Conservation (phyloP, 2,329 filamentous ascomycete species). For the Talaromyces sp. region DNA sequence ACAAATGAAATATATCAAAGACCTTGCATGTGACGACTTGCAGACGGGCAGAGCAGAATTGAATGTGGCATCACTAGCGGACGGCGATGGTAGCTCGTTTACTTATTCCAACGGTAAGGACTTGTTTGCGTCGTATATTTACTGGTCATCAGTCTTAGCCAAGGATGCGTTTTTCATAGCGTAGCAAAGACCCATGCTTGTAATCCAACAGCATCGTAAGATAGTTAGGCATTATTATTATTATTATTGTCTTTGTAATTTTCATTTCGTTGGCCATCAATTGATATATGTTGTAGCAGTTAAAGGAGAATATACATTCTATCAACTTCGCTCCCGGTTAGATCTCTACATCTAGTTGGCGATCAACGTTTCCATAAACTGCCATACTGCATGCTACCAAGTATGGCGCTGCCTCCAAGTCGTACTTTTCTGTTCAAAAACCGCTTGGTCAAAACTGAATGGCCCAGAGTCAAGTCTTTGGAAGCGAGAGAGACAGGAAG, state of each 20-base stretch:
- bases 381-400: not conserved
- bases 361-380: not conserved
- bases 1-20: too few relatives aligned
- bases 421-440: not conserved
- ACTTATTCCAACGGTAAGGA: not conserved
- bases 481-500: too few relatives aligned
- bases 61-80: not conserved
- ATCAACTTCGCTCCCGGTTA: not conserved
- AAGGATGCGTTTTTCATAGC: not conserved
- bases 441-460: not conserved
- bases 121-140: not conserved
- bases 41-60: not conserved
- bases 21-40: too few relatives aligned
- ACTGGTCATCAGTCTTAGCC: not conserved
- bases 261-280: not conserved
- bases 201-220: not conserved
- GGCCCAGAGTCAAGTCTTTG: too few relatives aligned
- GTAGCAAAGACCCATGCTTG: not conserved
- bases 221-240: not conserved
- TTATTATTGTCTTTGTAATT: not conserved
- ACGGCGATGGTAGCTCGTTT: not conserved
- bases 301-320: not conserved
- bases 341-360: not conserved
- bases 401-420: not conserved
- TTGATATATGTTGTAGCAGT: not conserved